These are phyloP conservation scores for Aegle marmelos DNA, from an alignment of 345 rosid species.

Conservation along the genomic window DNA sequence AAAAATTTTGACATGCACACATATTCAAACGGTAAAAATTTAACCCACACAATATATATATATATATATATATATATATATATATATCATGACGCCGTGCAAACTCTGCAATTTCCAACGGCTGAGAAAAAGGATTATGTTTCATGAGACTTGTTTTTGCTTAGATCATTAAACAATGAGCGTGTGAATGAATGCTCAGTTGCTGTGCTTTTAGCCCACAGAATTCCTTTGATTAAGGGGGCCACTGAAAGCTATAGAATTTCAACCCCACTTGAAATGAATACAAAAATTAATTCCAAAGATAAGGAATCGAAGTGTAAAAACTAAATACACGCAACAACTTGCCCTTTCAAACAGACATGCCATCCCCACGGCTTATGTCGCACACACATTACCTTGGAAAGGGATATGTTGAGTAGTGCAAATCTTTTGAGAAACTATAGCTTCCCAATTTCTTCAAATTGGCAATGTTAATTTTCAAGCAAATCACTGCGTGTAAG, in stretches of 20 bases:
- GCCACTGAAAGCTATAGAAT: not conserved
- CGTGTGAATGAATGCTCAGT: not conserved
- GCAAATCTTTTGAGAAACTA: not conserved
- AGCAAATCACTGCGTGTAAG: too few species aligned
- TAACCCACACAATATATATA: too few species aligned
- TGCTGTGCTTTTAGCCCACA: conserved; percentile 16
- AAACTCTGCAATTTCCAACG: too few species aligned
- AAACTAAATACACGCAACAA: not conserved
- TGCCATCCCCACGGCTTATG: not conserved
- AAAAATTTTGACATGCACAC: too few species aligned
- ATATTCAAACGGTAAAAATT: too few species aligned
- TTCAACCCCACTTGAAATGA: not conserved
- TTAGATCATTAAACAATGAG: not conserved
- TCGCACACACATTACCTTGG: not conserved
- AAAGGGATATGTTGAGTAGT: not conserved
- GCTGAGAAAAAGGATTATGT: too few species aligned
- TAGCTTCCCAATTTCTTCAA: not conserved
- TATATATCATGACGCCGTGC: too few species aligned
- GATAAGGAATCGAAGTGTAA: not conserved
- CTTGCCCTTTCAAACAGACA: not conserved
- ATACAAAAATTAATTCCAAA: not conserved
- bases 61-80: too few species aligned
- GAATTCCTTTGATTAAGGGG: not conserved
- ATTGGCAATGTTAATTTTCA: too few species aligned
- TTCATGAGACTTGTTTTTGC: too few species aligned